phyloP scores from a whole-genome alignment of 164 flowering plant species.

The Malania oleifera region DNA sequence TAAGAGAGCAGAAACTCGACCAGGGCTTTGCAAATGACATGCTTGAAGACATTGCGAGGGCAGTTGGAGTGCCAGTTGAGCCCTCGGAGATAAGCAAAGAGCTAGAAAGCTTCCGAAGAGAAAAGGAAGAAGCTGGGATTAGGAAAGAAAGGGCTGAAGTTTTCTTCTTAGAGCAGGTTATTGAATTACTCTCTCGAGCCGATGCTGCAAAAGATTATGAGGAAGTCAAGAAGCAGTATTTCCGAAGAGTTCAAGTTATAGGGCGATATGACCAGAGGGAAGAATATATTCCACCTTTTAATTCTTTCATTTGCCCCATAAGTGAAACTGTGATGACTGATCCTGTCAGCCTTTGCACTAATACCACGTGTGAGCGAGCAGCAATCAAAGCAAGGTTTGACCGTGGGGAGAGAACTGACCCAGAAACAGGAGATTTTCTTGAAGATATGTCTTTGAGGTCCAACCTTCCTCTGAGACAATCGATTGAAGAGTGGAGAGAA shows the following conservation, averaged over 20 bases:
- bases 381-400: constrained; percentile 53
- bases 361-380: constrained; percentile 60
- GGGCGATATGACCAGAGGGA: constrained; percentile 32
- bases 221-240: constrained; percentile 42
- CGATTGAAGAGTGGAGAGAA: constrained; percentile 77
- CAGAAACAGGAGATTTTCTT: constrained; percentile 46
- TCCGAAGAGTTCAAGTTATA: constrained; percentile 35
- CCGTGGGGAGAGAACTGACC: constrained; percentile 48
- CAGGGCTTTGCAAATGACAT: constrained; percentile 69
- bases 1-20: constrained; percentile 46
- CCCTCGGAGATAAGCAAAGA: constrained; percentile 61
- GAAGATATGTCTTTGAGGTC: constrained; percentile 48
- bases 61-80: constrained; percentile 62
- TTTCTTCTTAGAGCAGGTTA: constrained; percentile 58
- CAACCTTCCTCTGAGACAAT: constrained; percentile 54
- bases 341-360: constrained; percentile 73
- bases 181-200: constrained; percentile 58
- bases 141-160: constrained; percentile 57
- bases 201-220: constrained; percentile 70
- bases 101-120: constrained; percentile 49
- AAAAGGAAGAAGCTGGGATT: constrained; percentile 62
- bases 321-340: constrained; percentile 50
- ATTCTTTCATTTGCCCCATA: constrained; percentile 51
- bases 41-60: constrained; percentile 61
- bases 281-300: constrained; percentile 45